Conservation (phyloP, 768 basidiomycete species). For the Coprinopsis strossmayeri region DNA sequence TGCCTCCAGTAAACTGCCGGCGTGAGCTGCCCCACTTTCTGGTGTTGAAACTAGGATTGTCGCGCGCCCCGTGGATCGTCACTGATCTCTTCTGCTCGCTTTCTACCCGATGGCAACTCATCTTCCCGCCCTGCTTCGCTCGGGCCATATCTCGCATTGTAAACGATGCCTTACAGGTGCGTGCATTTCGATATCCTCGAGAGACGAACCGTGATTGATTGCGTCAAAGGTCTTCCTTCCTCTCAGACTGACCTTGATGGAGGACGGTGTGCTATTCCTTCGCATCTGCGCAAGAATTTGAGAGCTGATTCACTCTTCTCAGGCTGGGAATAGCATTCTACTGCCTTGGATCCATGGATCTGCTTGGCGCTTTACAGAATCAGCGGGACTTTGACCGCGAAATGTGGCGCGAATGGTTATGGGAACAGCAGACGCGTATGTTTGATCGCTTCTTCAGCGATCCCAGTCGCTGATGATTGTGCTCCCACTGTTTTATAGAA, state of each 20-base stretch:
- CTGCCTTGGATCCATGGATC: constrained; percentile 77
- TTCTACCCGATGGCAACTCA: constrained; percentile 9
- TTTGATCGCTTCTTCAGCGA: background rate
- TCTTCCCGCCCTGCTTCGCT: constrained; percentile 31
- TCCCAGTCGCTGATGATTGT: background rate
- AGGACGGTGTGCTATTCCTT: constrained; percentile 44
- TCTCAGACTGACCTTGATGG: constrained; percentile 66
- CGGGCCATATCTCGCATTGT: constrained; percentile 59
- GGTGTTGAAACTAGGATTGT: too few species aligned
- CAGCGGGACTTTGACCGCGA: constrained; percentile 48
- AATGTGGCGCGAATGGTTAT: constrained; percentile 79
- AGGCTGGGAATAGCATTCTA: constrained; percentile 89
- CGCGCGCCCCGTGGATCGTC: too few species aligned
- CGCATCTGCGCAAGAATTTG: constrained; percentile 10
- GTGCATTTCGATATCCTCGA: constrained; percentile 4
- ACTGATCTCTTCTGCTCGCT: background rate
- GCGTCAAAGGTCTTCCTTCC: constrained; percentile 49
- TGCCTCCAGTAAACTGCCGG: too few species aligned
- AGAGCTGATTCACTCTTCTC: constrained; percentile 8
- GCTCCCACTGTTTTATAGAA: constrained; percentile 24
- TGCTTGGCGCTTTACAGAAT: constrained; percentile 48
- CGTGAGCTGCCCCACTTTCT: too few species aligned
- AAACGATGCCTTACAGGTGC: constrained; percentile 57
- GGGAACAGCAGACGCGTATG: constrained; percentile 70
- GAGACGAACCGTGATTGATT: background rate